These are phyloP conservation scores for Aspergillus aculeatus DNA, from an alignment of 2,329 filamentous ascomycete species.

Conservation along the genomic window DNA sequence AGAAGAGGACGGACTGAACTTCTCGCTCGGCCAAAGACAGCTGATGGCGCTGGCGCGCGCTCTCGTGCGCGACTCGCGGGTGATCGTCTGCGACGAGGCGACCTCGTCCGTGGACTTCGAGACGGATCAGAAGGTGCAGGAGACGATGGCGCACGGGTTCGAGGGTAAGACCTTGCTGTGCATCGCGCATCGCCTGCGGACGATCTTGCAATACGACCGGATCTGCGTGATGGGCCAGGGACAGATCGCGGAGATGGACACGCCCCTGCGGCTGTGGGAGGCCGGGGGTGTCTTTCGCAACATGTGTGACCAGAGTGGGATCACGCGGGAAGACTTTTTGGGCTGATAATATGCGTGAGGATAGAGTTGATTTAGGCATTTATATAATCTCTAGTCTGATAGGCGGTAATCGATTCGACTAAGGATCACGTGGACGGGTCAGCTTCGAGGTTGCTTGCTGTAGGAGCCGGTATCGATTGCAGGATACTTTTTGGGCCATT, in stretches of 20 bases:
- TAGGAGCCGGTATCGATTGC: no score
- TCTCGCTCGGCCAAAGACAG: constrained; percentile 90
- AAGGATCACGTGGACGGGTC: no score
- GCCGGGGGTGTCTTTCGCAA: constrained; percentile 75
- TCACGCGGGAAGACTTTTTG: constrained; percentile 48
- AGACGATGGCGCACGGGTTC: constrained; percentile 82
- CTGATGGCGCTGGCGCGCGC: constrained; percentile 92
- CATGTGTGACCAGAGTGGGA: constrained; percentile 88
- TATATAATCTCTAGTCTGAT: no score
- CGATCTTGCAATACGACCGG: constrained; percentile 89
- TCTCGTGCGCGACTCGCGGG: constrained; percentile 79
- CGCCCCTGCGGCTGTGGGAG: constrained; percentile 71
- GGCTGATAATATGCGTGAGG: background rate
- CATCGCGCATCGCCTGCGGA: constrained; percentile 88
- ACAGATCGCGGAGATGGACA: constrained; percentile 79
- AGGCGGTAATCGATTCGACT: no score
- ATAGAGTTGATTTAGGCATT: no score
- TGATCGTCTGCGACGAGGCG: constrained; percentile 96
- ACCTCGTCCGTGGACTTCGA: constrained; percentile 93
- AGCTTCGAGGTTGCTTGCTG: no score
- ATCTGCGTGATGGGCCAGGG: constrained; percentile 97
- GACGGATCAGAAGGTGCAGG: constrained; percentile 90
- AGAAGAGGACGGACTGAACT: constrained; percentile 93
- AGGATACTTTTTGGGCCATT: no score
- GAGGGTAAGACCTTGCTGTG: constrained; percentile 83